phyloP scores from a whole-genome alignment of 768 basidiomycete species.

The Tylopilus sp. region DNA sequence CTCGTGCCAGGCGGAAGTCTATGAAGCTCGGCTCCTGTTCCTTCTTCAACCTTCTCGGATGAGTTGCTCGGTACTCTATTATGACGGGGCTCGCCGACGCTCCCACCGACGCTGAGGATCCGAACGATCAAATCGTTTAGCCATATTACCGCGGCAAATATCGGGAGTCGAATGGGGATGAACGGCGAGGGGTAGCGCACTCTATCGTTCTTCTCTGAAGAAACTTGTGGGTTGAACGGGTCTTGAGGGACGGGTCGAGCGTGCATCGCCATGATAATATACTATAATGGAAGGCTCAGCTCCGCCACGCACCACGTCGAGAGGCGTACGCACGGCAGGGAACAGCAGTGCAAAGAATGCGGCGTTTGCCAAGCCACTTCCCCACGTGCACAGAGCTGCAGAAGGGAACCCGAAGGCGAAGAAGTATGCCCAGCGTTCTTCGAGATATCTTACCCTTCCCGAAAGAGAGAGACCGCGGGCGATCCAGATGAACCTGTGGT shows the following conservation, averaged over 20 bases:
- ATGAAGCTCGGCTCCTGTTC: slow-evolving; percentile 36
- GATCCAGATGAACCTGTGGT: slow-evolving; percentile 70
- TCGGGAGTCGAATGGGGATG: slow-evolving; percentile 74
- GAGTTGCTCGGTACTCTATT: slow-evolving; percentile 43
- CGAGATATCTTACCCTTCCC: slow-evolving; percentile 65
- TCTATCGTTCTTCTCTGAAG: slow-evolving; percentile 34
- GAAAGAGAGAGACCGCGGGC: slow-evolving; percentile 69
- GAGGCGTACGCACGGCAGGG: slow-evolving; percentile 54
- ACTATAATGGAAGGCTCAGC: slow-evolving; percentile 44
- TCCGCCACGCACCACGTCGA: neutral
- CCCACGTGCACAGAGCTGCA: slow-evolving; percentile 69
- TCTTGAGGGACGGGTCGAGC: slow-evolving; percentile 71
- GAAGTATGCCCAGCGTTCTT: slow-evolving; percentile 89
- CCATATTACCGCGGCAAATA: slow-evolving; percentile 72
- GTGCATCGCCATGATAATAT: slow-evolving; percentile 80
- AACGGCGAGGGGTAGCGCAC: slow-evolving; percentile 71
- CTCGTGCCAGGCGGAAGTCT: slow-evolving; percentile 8
- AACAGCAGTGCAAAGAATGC: slow-evolving; percentile 80
- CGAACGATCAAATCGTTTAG: slow-evolving; percentile 70
- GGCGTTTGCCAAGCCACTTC: slow-evolving; percentile 73
- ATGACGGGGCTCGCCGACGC: slow-evolving; percentile 16
- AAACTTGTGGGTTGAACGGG: slow-evolving; percentile 60
- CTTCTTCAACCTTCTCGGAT: slow-evolving; percentile 62
- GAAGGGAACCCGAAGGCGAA: slow-evolving; percentile 82
- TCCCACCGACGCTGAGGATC: slow-evolving; percentile 54